Conservation (phyloP, 1,284 basidiomycete species). For the Vanrija humicola region DNA sequence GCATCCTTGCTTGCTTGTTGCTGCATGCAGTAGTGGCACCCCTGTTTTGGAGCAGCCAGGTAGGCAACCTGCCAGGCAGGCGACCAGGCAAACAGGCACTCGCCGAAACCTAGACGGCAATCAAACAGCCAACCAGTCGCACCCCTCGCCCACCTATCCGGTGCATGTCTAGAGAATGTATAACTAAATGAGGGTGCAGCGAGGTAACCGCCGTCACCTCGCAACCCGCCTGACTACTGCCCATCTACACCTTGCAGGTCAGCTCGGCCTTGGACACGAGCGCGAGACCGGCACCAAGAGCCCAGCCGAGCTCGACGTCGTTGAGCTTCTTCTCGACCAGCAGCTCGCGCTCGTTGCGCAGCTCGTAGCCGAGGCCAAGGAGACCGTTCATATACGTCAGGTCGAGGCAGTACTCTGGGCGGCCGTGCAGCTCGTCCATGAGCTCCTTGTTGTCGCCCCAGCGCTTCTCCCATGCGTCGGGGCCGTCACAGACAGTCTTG, state of each 20-base stretch:
- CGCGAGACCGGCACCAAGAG: conserved; percentile 75
- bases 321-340: conserved; percentile 82
- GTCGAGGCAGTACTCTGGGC: conserved; percentile 94
- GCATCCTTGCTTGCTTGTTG: too few species aligned
- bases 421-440: conserved; percentile 70
- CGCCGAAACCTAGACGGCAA: too few species aligned
- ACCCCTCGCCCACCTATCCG: neutral
- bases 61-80: too few species aligned
- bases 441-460: conserved; percentile 53
- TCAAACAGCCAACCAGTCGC: neutral
- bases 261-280: conserved; percentile 53
- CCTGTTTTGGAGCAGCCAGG: too few species aligned
- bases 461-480: conserved; percentile 56
- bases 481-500: conserved; percentile 66
- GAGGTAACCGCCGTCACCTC: too few species aligned
- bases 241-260: conserved; percentile 38
- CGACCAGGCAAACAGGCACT: too few species aligned
- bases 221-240: neutral
- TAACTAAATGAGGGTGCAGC: neutral
- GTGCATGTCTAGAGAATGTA: conserved; percentile 4
- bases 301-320: conserved; percentile 94
- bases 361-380: conserved; percentile 76
- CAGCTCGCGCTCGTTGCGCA: conserved; percentile 63
- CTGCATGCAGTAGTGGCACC: too few species aligned
- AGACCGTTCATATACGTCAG: conserved; percentile 91